Evolutionary conservation across 768 basidiomycete species (phyloP).

Genomic region (Mycena crocata): DNA sequence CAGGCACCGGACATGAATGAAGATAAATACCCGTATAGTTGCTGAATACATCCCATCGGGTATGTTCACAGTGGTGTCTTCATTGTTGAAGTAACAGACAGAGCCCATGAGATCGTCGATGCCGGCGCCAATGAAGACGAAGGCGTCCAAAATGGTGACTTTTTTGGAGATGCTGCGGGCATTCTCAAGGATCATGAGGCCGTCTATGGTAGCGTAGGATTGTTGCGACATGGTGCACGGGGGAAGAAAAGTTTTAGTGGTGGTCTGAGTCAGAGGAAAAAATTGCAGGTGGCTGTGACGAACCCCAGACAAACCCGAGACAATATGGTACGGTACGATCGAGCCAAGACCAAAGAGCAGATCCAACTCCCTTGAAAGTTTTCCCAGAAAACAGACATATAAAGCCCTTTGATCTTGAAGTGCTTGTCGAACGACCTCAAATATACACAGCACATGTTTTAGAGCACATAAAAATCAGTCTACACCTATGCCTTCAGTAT

Average conservation of each 20-base stretch:
- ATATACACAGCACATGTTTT: too few relatives aligned
- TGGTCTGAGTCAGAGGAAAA: neutral
- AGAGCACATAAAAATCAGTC: too few relatives aligned
- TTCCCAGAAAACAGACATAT: too few relatives aligned
- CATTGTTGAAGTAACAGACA: neutral
- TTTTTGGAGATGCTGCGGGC: neutral
- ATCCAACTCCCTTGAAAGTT: too few relatives aligned
- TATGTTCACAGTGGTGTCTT: neutral
- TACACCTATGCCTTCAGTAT: too few relatives aligned
- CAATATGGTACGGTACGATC: too few relatives aligned
- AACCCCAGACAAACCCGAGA: too few relatives aligned
- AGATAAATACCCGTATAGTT: neutral
- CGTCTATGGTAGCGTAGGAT: neutral
- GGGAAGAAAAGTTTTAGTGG: too few relatives aligned
- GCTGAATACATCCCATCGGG: neutral
- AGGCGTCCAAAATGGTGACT: neutral
- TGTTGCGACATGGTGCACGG: neutral
- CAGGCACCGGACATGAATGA: too few relatives aligned
- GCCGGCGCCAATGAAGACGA: neutral
- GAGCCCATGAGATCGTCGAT: neutral
- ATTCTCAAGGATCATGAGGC: constrained; percentile 1
- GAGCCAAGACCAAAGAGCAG: too few relatives aligned
- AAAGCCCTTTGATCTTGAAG: too few relatives aligned
- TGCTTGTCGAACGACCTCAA: too few relatives aligned
- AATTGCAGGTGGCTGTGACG: neutral